These are phyloP conservation scores for Gossypium thurberi DNA, from an alignment of 345 rosid species.

Conservation along the genomic window DNA sequence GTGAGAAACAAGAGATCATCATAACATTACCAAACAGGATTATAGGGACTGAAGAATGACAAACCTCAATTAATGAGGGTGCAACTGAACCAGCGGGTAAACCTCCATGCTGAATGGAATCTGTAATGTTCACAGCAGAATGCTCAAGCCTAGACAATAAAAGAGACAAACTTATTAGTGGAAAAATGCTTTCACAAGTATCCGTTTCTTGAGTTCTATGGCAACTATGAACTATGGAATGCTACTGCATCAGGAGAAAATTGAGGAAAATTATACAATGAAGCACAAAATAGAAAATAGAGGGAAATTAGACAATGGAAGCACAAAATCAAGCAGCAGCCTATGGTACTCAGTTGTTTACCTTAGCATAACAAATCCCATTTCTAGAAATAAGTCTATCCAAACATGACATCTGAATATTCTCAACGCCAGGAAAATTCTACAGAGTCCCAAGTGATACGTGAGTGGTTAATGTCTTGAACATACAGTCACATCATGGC, in stretches of 20 bases:
- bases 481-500: background rate
- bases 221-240: background rate
- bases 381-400: background rate
- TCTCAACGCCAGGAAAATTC: conserved; percentile 5
- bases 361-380: background rate
- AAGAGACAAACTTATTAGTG: background rate
- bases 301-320: background rate
- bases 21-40: conserved; percentile 13
- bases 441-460: too few relatives aligned
- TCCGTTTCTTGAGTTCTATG: background rate
- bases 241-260: background rate
- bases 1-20: conserved; percentile 12
- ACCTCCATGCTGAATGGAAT: conserved; percentile 63
- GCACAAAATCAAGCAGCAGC: background rate
- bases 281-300: background rate
- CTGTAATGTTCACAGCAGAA: conserved; percentile 60
- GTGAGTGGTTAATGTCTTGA: background rate
- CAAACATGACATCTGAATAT: background rate
- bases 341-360: background rate
- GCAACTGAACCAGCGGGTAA: conserved; percentile 63
- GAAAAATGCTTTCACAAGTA: background rate
- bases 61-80: conserved; percentile 85
- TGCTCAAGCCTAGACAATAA: conserved; percentile 58
- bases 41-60: conserved; percentile 8
- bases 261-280: background rate